Conservation (phyloP, 352 stramenopile species). For the Lagenidium sp. region DNA sequence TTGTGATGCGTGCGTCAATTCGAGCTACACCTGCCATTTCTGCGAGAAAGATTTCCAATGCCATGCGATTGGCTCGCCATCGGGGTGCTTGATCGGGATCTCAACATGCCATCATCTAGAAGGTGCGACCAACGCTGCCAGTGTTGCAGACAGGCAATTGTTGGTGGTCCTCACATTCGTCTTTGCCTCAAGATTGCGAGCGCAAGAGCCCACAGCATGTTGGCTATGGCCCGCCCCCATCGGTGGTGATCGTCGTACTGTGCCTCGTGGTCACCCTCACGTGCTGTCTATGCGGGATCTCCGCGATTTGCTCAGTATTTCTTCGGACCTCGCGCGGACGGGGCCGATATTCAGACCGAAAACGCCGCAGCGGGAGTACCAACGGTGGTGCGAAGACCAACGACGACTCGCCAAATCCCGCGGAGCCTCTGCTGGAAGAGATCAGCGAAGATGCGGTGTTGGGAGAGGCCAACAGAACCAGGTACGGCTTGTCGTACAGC, state of each 20-base stretch:
- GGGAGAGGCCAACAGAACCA: conserved; percentile 15
- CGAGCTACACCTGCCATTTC: conserved; percentile 74
- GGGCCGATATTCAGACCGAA: conserved; percentile 4
- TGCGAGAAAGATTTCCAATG: conserved; percentile 81
- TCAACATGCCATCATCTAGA: conserved; percentile 76
- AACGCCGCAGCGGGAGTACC: background rate
- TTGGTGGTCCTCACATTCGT: too few relatives aligned
- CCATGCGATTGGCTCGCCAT: conserved; percentile 59
- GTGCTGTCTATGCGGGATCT: conserved; percentile 73
- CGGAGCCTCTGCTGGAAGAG: conserved; percentile 39
- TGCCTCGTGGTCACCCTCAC: conserved; percentile 75
- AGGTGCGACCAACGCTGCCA: conserved; percentile 17
- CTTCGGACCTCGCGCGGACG: conserved; percentile 11
- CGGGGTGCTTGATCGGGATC: conserved; percentile 61
- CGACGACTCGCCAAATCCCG: conserved; percentile 21
- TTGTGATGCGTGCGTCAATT: conserved; percentile 67
- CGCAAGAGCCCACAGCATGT: conserved; percentile 63
- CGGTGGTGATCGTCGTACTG: conserved; percentile 77
- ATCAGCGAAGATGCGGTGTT: conserved; percentile 8
- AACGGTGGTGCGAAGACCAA: background rate
- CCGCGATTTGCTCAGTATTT: conserved; percentile 71
- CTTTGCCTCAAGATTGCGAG: conserved; percentile 57
- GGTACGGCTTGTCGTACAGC: background rate
- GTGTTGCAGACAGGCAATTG: too few relatives aligned
- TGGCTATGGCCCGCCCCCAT: conserved; percentile 70